Evolutionary conservation across 352 stramenopile species (phyloP).

Genomic region (Peronospora destructor): DNA sequence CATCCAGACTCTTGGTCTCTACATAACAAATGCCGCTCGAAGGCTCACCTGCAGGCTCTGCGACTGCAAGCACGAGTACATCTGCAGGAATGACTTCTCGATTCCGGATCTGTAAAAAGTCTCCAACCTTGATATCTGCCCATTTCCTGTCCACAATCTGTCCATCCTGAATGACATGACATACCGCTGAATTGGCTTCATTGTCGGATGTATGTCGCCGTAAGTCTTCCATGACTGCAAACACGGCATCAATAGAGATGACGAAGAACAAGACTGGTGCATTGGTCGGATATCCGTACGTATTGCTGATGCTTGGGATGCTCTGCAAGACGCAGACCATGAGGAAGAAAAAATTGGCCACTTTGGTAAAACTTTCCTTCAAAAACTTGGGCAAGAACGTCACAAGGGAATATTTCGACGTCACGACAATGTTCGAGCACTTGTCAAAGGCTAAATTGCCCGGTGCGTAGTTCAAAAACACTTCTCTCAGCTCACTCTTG

Average conservation of each 20-base stretch:
- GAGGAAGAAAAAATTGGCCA: constrained; percentile 92
- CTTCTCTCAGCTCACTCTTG: constrained; percentile 32
- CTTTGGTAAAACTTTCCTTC: constrained; percentile 81
- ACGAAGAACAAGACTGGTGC: constrained; percentile 83
- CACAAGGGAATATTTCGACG: constrained; percentile 85
- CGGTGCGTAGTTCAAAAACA: constrained; percentile 68
- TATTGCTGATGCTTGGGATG: constrained; percentile 77
- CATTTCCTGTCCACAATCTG: constrained; percentile 68
- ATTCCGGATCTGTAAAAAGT: constrained; percentile 74
- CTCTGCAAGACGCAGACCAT: constrained; percentile 86
- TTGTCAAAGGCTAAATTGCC: constrained; percentile 62
- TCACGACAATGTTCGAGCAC: constrained; percentile 80
- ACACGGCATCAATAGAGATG: constrained; percentile 86
- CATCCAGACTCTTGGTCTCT: constrained; percentile 88
- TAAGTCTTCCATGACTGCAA: constrained; percentile 84
- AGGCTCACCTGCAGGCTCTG: constrained; percentile 56
- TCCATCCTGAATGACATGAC: constrained; percentile 63
- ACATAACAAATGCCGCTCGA: constrained; percentile 85
- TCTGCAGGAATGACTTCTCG: constrained; percentile 81
- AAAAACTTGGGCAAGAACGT: constrained; percentile 88
- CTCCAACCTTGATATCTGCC: constrained; percentile 80
- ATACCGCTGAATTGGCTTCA: constrained; percentile 70
- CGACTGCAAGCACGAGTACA: constrained; percentile 71
- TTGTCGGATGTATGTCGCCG: constrained; percentile 73
- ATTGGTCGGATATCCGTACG: constrained; percentile 74